These are phyloP conservation scores for Hygrophoropsis aurantiaca DNA, from an alignment of 768 basidiomycete species.

Conservation along the genomic window DNA sequence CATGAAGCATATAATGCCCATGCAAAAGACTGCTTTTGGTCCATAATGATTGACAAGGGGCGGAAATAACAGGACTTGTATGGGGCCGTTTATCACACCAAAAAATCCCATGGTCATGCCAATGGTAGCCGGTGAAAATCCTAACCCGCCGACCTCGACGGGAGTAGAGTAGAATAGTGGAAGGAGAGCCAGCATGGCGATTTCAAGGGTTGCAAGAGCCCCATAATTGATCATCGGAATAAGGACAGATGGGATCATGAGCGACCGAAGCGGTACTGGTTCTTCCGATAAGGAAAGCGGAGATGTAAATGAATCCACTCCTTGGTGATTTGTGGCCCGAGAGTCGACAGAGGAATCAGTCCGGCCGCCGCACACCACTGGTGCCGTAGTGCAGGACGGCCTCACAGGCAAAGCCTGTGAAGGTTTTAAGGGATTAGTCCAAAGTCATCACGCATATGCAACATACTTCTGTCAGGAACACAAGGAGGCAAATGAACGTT, in stretches of 20 bases:
- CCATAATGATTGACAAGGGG: slow-evolving; percentile 29
- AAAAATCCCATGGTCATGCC: slow-evolving; percentile 35
- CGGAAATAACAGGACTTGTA: slow-evolving; percentile 35
- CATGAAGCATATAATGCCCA: slow-evolving; percentile 26
- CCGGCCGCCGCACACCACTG: too few relatives aligned
- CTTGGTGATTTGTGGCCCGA: too few relatives aligned
- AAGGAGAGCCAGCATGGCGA: slow-evolving; percentile 32
- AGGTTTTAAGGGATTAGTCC: background rate
- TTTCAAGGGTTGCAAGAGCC: slow-evolving; percentile 35
- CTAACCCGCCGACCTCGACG: slow-evolving; percentile 36
- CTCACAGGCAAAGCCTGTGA: slow-evolving; percentile 4
- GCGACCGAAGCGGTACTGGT: slow-evolving; percentile 23
- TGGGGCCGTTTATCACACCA: slow-evolving; percentile 30
- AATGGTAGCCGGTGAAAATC: slow-evolving; percentile 34
- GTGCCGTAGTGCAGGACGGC: too few relatives aligned
- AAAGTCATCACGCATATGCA: too few relatives aligned
- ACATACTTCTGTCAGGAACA: slow-evolving; percentile 32
- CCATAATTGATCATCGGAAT: slow-evolving; percentile 38
- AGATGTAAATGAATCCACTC: too few relatives aligned
- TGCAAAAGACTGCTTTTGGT: slow-evolving; percentile 27
- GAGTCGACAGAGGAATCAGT: too few relatives aligned
- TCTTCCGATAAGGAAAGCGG: too few relatives aligned
- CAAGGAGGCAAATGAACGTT: slow-evolving; percentile 16
- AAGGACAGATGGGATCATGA: slow-evolving; percentile 27
- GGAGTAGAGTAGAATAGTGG: slow-evolving; percentile 41